Base-by-base conservation (phyloP, 345 rosid species). In the Cardamine occulta region DNA sequence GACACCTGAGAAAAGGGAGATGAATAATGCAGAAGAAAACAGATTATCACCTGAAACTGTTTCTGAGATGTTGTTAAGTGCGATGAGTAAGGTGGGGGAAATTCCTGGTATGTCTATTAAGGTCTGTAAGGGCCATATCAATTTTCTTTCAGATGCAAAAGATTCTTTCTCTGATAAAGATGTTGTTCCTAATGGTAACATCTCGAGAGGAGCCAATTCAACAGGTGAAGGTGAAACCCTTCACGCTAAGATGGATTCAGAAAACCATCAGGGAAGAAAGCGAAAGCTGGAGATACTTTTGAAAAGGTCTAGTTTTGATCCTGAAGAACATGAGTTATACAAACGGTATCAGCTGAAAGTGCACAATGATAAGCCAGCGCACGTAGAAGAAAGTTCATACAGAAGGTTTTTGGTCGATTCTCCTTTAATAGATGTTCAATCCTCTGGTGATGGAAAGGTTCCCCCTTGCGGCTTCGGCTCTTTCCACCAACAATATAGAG, bases 391-490 rank as follows among this genome's bases (percentile, higher is more conserved):
- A 75, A 74, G 72, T 73, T 82, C 88, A 9, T 95, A 89, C 83
- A 82, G 61, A 81, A 82, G 82, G 48, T 92, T 92, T 84, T 82
- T 95, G 78, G 99, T 95, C 10, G 94, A 95, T 63, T 81, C 96
- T 32, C 99, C 99, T 65, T 78, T 95, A 42, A 74, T 90, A 29
- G 80, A 76, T 80, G 93, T 89, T 76, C 84, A 81, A 32, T 81
- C 91, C 17, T 76, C 97, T 19, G 84, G 82, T 79, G 91, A 88
- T 80, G 83, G 66, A 42, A 78, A 82, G 56, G 93, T 88, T 80
- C 94, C 96, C 9, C 83, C 85, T 7, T 88, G 91, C 70, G 98
- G 99, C 63, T 95, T 89, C 61, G 98, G 99, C 42, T 92, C 99
- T 68, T 95, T 92, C 80, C 99, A 95, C 85, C 99, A 95, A 79